Base-by-base conservation (phyloP, 148 eudicot species). In the Camellia japonica region DNA sequence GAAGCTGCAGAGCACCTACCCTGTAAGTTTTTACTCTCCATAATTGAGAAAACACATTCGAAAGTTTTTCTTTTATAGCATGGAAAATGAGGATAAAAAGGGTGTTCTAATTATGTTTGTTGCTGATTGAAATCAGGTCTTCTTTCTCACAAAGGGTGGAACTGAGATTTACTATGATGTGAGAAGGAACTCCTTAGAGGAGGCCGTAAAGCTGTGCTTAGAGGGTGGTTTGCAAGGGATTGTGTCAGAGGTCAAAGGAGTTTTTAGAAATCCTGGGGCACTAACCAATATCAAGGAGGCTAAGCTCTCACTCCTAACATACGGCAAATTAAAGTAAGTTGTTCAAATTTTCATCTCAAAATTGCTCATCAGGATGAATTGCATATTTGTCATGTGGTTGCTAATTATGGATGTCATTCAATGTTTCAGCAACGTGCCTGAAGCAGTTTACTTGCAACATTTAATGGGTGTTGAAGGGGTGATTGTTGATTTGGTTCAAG, bases 211-310 rank as follows among this genome's bases (percentile, higher is more conserved):
- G 80, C 80, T 95, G 10, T 90, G 93, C 63, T 76, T 90, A 62
- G 92, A 90, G 71, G 97, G 99, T 80, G 91, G 89, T 20, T 85
- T 95, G 79, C 86, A 95, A 46, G 99, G 99, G 72, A 91, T 95
- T 88, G 99, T 95, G 52, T 91, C 95, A 0, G 99, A 93, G 81
- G 93, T 88, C 12, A 91, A 87, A 82, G 97, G 97, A 0, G 78
- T 93, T 4, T 87, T 95, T n/a, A 89, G 90, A 78, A 88, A 89
- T 82, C 97, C 99, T 4, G 90, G 55, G 14, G 89, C 89, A 0
- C 93, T 93, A 2, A 80, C 79, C 83, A 89, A 83, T 82, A 90
- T 95, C 83, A 95, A 93, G 79, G 95, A 89, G 42, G 81, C 91
- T 41, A 89, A 92, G 23, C 92, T 93, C 47, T 86, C 93, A 3